Percentiles rank a stretch among this genome's conserved stretches.
These are phyloP conservation scores for Sporothrix sp. DNA, from an alignment of 2,329 filamentous ascomycete genomes.

Conservation along the genomic window DNA sequence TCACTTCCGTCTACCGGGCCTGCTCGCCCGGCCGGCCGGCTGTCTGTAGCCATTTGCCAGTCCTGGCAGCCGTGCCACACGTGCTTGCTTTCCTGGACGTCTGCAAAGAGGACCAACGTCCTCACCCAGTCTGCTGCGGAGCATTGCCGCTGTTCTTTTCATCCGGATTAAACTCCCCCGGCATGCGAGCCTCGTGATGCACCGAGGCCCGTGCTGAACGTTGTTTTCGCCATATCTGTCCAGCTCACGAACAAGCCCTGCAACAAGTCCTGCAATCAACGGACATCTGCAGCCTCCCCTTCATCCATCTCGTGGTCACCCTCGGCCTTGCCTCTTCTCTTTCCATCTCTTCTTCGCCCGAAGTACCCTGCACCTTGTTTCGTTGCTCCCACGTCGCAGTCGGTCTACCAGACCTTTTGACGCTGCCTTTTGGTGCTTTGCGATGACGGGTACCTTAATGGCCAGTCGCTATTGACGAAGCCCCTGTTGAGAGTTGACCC, in stretches of 20 bases:
- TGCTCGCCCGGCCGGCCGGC: background rate
- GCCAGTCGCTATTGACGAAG: background rate
- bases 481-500: background rate
- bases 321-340: too few species aligned
- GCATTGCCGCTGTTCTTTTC: background rate
- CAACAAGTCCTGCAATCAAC: too few species aligned
- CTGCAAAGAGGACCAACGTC: background rate
- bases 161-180: too few species aligned
- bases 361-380: background rate
- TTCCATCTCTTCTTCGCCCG: background rate
- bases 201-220: too few species aligned
- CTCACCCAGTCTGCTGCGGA: background rate
- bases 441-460: conserved; percentile 9
- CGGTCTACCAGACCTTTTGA: background rate
- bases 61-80: too few species aligned
- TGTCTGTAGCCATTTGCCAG: background rate
- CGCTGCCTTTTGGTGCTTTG: too few species aligned
- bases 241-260: too few species aligned
- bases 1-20: background rate
- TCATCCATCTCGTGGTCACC: too few species aligned
- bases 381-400: too few species aligned
- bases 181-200: too few species aligned
- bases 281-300: too few species aligned
- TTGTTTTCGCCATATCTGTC: too few species aligned
- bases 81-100: background rate